These are phyloP conservation scores for Clavulina sp. DNA, from an alignment of 768 basidiomycete species.

Conservation along the genomic window DNA sequence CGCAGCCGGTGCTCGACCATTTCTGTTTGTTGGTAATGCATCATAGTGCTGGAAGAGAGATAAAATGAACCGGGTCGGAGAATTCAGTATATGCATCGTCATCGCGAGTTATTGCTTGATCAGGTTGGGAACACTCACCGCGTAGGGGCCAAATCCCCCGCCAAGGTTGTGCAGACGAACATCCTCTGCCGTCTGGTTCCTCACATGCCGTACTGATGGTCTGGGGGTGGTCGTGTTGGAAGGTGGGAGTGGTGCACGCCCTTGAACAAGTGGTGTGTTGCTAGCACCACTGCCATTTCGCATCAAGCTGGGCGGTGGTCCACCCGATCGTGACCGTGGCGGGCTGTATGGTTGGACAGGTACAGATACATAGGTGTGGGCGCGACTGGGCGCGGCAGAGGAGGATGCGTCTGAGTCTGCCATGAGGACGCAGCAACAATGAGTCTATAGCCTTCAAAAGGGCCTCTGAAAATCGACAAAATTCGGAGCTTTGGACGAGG, in stretches of 20 bases:
- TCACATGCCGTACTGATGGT: neutral
- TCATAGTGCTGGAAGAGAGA: neutral
- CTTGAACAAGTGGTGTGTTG: neutral
- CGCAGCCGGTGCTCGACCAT: neutral
- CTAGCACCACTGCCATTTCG: neutral
- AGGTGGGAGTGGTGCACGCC: too few relatives aligned
- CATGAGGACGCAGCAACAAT: too few relatives aligned
- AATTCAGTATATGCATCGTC: neutral
- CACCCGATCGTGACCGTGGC: neutral
- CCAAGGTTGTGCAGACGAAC: conserved; percentile 30
- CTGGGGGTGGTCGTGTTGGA: neutral
- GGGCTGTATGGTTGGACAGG: neutral
- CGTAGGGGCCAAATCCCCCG: conserved; percentile 69
- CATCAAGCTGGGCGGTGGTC: neutral
- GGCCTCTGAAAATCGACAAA: too few relatives aligned
- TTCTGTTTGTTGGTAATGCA: neutral
- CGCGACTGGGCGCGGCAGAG: neutral
- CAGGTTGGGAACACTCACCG: conserved; percentile 25
- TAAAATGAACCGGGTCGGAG: neutral
- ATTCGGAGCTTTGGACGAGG: too few relatives aligned
- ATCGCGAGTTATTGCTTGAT: neutral
- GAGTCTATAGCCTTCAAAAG: too few relatives aligned
- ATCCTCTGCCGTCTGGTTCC: neutral
- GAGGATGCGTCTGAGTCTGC: too few relatives aligned
- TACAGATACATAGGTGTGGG: neutral